Percentiles rank a stretch among this genome's conserved stretches.
Conservation (phyloP, 1,284 basidiomycete species). For the Paramarasmius palmivorus region DNA sequence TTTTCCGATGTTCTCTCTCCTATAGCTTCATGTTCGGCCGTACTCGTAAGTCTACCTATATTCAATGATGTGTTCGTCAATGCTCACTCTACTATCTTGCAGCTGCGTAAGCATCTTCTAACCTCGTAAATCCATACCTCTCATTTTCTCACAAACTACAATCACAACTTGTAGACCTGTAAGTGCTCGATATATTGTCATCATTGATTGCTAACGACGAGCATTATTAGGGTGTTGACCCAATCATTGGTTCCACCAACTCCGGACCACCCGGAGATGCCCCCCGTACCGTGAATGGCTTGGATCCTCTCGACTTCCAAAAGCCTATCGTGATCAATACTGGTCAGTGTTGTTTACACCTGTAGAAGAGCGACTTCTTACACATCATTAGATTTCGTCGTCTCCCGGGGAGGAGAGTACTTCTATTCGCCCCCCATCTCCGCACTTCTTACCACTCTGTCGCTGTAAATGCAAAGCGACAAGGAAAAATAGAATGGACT, state of each 20-base stretch:
- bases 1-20: too few species aligned
- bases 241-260: slow-evolving; percentile 19
- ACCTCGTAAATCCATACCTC: too few species aligned
- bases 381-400: slow-evolving; percentile 25
- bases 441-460: slow-evolving; percentile 16
- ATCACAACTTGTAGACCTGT: neutral
- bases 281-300: slow-evolving; percentile 15
- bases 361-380: neutral
- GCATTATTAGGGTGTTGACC: slow-evolving; percentile 22
- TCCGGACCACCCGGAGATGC: slow-evolving; percentile 2
- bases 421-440: slow-evolving; percentile 36
- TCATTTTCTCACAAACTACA: too few species aligned
- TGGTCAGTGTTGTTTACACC: neutral
- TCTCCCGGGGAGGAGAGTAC: slow-evolving; percentile 35
- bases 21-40: neutral
- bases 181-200: neutral
- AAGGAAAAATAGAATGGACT: too few species aligned
- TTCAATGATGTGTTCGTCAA: too few species aligned
- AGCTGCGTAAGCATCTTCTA: too few species aligned
- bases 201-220: neutral
- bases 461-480: neutral
- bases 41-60: neutral
- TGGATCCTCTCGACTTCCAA: slow-evolving; percentile 16
- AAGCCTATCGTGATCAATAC: neutral
- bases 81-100: too few species aligned